A percentile compares a stretch with the other conserved stretches of the same genome.
These are phyloP conservation scores for Candida yuanshanica DNA, from an alignment of 805 yeast species.

Conservation along the genomic window DNA sequence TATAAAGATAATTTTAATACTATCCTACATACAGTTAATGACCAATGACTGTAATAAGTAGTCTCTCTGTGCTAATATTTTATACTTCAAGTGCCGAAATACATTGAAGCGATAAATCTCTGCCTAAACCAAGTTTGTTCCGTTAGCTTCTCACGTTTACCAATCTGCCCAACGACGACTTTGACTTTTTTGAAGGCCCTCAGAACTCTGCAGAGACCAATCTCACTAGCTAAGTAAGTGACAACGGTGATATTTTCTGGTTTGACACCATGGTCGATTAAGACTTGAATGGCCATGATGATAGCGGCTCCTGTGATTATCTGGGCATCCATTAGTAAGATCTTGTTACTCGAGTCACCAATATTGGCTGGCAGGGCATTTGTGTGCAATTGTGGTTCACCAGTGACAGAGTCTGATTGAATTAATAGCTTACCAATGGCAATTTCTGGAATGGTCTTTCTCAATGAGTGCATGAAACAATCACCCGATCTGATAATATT, in stretches of 20 bases:
- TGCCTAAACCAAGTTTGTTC: conserved; percentile 55
- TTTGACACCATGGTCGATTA: conserved; percentile 71
- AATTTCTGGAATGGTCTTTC: conserved; percentile 71
- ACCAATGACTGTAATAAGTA: not conserved
- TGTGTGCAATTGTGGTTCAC: conserved; percentile 91
- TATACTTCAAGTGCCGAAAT: conserved; percentile 56
- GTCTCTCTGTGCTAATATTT: not conserved
- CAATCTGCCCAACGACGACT: conserved; percentile 63
- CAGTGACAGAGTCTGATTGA: conserved; percentile 83
- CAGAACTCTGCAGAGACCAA: conserved; percentile 66
- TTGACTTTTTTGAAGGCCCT: conserved; percentile 62
- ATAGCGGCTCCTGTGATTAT: conserved; percentile 89
- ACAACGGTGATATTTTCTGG: conserved; percentile 61
- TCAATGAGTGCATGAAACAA: conserved; percentile 76
- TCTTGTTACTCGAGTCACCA: conserved; percentile 28
- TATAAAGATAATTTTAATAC: too few species aligned
- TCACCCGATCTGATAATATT: conserved; percentile 89
- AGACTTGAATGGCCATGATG: conserved; percentile 87
- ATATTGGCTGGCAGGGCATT: conserved; percentile 55
- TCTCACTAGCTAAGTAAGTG: conserved; percentile 69
- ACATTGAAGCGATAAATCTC: conserved; percentile 68
- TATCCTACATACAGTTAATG: too few species aligned
- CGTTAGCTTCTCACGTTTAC: conserved; percentile 42
- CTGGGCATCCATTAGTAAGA: conserved; percentile 80
- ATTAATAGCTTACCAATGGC: conserved; percentile 78